Percentiles rank a stretch among this genome's conserved stretches.
Evolutionary conservation across 2,329 filamentous ascomycete genomes (phyloP).

Genomic region (Phialophora expanda): DNA sequence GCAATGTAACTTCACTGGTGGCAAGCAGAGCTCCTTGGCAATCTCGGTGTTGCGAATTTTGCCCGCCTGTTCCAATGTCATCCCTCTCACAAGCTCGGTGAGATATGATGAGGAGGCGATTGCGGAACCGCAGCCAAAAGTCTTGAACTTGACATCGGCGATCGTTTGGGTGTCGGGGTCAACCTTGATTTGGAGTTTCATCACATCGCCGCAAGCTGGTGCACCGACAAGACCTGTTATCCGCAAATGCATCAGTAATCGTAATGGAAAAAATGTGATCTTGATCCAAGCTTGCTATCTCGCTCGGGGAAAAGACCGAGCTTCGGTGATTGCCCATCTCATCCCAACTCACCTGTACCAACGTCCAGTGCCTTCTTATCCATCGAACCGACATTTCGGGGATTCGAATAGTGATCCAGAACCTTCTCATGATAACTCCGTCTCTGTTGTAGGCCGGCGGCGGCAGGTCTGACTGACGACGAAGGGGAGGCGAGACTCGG

Average conservation of each 20-base stretch:
- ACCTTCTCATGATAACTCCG: slow-evolving; percentile 72
- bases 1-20: slow-evolving; percentile 88
- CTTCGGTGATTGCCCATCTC: slow-evolving; percentile 11
- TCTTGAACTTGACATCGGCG: slow-evolving; percentile 96
- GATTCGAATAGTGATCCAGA: slow-evolving; percentile 81
- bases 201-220: slow-evolving; percentile 90
- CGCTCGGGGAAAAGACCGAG: slow-evolving; percentile 10
- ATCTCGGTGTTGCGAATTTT: slow-evolving; percentile 97
- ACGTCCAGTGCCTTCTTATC: slow-evolving; percentile 80
- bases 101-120: slow-evolving; percentile 95
- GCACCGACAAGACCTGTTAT: slow-evolving; percentile 79
- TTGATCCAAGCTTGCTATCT: slow-evolving; percentile 24
- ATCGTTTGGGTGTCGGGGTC: slow-evolving; percentile 88
- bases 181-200: slow-evolving; percentile 92
- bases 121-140: slow-evolving; percentile 90
- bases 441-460: slow-evolving; percentile 44
- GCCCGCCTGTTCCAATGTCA: slow-evolving; percentile 92
- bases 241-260: slow-evolving; percentile 20
- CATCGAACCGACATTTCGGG: slow-evolving; percentile 80
- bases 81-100: slow-evolving; percentile 91
- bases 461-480: slow-evolving; percentile 50
- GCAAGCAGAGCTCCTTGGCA: slow-evolving; percentile 89
- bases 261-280: background rate
- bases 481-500: slow-evolving; percentile 54
- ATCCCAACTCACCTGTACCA: slow-evolving; percentile 62